Evolutionary conservation across 73 alveolate species (phyloP).

Genomic region (Symbiodinium natans): DNA sequence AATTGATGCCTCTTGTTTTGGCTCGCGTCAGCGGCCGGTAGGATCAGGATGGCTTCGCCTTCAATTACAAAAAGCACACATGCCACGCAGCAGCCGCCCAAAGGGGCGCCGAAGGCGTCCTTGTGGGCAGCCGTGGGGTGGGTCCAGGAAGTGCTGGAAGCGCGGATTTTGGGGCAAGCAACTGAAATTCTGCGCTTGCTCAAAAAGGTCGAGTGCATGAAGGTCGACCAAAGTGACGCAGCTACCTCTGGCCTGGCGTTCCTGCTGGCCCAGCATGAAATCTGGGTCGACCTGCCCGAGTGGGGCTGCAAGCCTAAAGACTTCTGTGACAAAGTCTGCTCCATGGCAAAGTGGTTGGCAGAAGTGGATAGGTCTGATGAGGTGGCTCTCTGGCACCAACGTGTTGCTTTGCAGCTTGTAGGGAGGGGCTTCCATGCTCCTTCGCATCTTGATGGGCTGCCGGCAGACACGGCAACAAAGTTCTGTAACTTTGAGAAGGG

Average conservation of each 20-base stretch:
- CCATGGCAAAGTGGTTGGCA: neutral
- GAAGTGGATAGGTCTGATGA: neutral
- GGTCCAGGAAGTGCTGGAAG: slow-evolving; percentile 1
- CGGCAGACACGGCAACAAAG: neutral
- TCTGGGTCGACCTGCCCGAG: neutral
- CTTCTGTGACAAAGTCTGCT: neutral
- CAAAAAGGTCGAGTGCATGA: neutral
- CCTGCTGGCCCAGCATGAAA: neutral
- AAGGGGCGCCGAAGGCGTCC: neutral
- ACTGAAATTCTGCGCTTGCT: neutral
- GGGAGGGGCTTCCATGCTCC: neutral
- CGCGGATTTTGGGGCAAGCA: neutral
- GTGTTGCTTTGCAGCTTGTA: neutral
- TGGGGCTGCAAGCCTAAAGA: neutral
- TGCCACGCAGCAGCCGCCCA: too few species aligned
- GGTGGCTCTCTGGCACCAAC: neutral
- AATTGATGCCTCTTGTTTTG: too few species aligned
- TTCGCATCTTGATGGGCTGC: neutral
- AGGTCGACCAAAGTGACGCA: neutral
- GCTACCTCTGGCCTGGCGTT: neutral
- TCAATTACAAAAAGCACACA: neutral
- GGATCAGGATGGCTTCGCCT: neutral
- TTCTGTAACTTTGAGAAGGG: neutral
- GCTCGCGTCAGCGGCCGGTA: too few species aligned
- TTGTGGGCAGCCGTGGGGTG: neutral